Conservation (phyloP, 2,329 filamentous ascomycete species). For the Alternaria sp. region DNA sequence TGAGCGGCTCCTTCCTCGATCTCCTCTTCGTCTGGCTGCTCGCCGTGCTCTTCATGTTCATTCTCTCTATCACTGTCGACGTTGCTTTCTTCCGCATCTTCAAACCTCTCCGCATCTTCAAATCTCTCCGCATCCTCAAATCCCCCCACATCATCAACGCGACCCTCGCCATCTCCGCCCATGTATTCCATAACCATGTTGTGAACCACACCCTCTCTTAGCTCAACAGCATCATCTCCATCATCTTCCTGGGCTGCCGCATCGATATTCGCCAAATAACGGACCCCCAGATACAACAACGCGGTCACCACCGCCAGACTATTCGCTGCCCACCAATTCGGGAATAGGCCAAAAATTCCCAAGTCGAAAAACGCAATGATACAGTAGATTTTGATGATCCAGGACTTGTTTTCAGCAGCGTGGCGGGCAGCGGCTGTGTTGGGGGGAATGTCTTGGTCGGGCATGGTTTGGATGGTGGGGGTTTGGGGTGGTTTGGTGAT, state of each 20-base stretch:
- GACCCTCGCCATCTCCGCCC: fast-evolving
- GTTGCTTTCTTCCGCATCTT: neutral
- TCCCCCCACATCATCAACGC: neutral
- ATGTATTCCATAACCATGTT: fast-evolving
- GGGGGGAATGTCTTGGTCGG: neutral
- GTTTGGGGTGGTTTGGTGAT: no score
- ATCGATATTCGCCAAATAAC: no score
- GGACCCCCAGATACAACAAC: neutral
- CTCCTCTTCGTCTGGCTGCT: no score
- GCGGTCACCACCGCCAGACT: neutral
- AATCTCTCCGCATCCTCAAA: neutral
- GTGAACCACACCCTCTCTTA: neutral
- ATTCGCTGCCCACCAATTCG: neutral
- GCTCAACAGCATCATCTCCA: neutral
- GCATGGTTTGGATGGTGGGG: neutral
- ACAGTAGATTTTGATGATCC: neutral
- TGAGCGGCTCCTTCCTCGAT: neutral
- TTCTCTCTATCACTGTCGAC: neutral
- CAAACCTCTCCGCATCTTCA: neutral
- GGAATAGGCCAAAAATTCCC: neutral
- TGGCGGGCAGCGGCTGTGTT: neutral
- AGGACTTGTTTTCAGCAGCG: neutral
- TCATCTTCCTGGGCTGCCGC: neutral
- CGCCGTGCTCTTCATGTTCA: no score
- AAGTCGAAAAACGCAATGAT: neutral